A percentile compares a stretch with the other conserved stretches of the same genome.
Conservation (phyloP, 2,329 filamentous ascomycete genomes). For the Thielaviopsis euricoi region DNA sequence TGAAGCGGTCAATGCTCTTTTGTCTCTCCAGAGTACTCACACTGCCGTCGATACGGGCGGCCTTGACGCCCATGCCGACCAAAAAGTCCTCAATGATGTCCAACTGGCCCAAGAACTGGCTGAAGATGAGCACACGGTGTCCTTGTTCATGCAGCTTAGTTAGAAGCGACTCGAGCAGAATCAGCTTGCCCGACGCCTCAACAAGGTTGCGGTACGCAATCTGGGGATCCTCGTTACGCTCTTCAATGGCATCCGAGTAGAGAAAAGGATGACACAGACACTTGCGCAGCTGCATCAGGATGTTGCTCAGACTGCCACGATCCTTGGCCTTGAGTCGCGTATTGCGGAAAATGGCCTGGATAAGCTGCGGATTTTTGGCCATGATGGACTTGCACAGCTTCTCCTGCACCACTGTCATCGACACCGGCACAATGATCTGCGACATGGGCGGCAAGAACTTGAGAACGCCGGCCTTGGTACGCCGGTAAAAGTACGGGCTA, state of each 20-base stretch:
- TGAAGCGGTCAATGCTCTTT: constrained; percentile 85
- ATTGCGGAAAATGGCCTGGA: constrained; percentile 68
- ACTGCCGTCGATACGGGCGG: constrained; percentile 71
- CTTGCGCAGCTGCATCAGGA: constrained; percentile 86
- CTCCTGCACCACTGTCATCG: constrained; percentile 86
- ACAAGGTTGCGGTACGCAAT: constrained; percentile 66
- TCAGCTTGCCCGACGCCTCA: constrained; percentile 79
- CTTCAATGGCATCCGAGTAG: constrained; percentile 81
- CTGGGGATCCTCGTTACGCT: constrained; percentile 45
- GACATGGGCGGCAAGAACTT: constrained; percentile 86
- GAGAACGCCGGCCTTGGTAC: constrained; percentile 81
- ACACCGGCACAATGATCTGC: constrained; percentile 90
- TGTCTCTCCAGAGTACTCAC: constrained; percentile 77
- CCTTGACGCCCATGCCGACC: constrained; percentile 52
- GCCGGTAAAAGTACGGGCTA: constrained; percentile 49
- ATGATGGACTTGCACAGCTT: constrained; percentile 89
- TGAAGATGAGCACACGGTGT: constrained; percentile 87
- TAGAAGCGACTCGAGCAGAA: constrained; percentile 69
- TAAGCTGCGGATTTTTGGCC: constrained; percentile 74
- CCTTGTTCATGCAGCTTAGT: constrained; percentile 73
- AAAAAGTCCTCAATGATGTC: constrained; percentile 89
- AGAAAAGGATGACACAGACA: constrained; percentile 93
- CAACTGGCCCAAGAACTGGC: constrained; percentile 80
- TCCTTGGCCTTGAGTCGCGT: constrained; percentile 49
- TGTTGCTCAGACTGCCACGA: constrained; percentile 74